phyloP scores from a whole-genome alignment of 305 asterid species.

The Fraxinus sp. region DNA sequence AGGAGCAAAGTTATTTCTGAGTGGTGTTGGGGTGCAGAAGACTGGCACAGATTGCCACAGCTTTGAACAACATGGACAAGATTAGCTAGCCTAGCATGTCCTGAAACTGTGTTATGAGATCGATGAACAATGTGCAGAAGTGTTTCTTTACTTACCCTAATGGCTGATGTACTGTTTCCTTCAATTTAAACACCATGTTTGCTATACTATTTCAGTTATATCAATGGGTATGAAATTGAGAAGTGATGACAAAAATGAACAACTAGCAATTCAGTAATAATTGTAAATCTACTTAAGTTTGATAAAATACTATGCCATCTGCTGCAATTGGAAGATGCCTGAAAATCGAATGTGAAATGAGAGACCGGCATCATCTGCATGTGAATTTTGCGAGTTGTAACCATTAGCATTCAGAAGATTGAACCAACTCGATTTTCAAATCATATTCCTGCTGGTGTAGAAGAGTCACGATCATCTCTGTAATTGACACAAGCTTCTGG shows the following conservation, averaged over 20 bases:
- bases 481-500: constrained; percentile 1
- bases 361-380: background rate
- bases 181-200: background rate
- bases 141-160: constrained; percentile 23
- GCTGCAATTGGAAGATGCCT: background rate
- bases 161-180: background rate
- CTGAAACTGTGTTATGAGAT: constrained; percentile 79
- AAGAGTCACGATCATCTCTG: constrained; percentile 1
- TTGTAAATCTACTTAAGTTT: background rate
- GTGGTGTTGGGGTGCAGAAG: constrained; percentile 78
- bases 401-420: background rate
- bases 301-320: background rate
- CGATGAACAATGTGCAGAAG: constrained; percentile 90
- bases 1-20: constrained; percentile 28
- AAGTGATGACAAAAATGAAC: background rate
- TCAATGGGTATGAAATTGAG: background rate
- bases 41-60: constrained; percentile 55
- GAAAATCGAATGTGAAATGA: background rate
- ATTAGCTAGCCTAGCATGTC: constrained; percentile 64
- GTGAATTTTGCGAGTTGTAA: background rate
- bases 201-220: background rate
- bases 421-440: constrained; percentile 6
- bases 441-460: background rate
- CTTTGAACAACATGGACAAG: constrained; percentile 75
- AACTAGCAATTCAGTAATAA: background rate